phyloP scores from a whole-genome alignment of 2,329 filamentous ascomycete genomes.

The Trichoderma arundinaceum region DNA sequence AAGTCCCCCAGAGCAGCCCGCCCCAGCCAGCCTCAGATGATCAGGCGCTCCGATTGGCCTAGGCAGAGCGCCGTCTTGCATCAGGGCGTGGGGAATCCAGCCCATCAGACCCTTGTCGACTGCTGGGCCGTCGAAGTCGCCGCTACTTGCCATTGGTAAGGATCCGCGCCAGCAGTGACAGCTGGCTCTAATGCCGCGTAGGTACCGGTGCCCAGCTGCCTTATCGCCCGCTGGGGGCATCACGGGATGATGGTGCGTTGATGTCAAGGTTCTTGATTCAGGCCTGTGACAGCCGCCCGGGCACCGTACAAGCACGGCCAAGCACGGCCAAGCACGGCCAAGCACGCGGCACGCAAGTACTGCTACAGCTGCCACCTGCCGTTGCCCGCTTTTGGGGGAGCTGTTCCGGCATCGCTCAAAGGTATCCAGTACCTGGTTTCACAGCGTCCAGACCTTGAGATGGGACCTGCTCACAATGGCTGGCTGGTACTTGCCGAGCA shows the following conservation, averaged over 20 bases:
- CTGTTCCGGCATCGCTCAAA: no score
- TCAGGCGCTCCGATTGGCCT: constrained; percentile 29
- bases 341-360: no score
- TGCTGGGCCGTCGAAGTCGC: constrained; percentile 18
- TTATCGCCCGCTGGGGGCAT: constrained; percentile 15
- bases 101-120: not conserved
- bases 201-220: constrained; percentile 25
- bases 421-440: no score
- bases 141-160: constrained; percentile 38
- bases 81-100: constrained; percentile 21
- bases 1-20: constrained; percentile 3
- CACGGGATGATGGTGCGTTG: constrained; percentile 27
- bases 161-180: constrained; percentile 19
- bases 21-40: constrained; percentile 13
- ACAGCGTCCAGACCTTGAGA: no score
- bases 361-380: no score
- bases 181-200: constrained; percentile 21
- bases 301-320: not conserved
- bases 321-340: not conserved
- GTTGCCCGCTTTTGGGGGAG: no score
- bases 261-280: constrained; percentile 26
- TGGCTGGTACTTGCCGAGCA: not conserved
- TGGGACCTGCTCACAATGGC: not conserved
- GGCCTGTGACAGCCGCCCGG: constrained; percentile 14
- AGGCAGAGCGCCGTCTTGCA: constrained; percentile 15